These are phyloP conservation scores for Platanus orientalis DNA, from an alignment of 164 flowering plant genomes.

Conservation along the genomic window DNA sequence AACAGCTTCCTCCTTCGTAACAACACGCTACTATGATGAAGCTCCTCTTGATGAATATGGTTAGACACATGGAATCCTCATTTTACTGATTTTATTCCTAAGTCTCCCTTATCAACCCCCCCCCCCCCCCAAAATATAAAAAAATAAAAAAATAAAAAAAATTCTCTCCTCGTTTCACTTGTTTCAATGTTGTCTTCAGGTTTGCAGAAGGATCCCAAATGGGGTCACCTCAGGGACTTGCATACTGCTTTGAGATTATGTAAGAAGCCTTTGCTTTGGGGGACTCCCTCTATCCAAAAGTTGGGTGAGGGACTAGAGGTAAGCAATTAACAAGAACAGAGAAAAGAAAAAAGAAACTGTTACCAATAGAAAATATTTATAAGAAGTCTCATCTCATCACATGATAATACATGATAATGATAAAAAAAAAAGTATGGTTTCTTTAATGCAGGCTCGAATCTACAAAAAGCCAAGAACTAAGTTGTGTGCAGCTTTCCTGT, in stretches of 20 bases:
- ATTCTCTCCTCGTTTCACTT: conserved; percentile 38
- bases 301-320: conserved; percentile 46
- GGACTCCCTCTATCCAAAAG: conserved; percentile 24
- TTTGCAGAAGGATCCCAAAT: conserved; percentile 71
- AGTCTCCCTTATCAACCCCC: background rate
- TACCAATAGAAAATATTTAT: too few species aligned
- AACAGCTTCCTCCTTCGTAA: conserved; percentile 48
- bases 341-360: background rate
- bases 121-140: too few species aligned
- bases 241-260: conserved; percentile 66
- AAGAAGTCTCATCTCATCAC: too few species aligned
- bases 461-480: conserved; percentile 37
- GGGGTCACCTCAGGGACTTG: conserved; percentile 78
- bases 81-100: background rate
- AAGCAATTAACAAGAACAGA: conserved; percentile 3
- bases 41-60: conserved; percentile 89
- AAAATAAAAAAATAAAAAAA: too few species aligned
- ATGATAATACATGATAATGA: too few species aligned
- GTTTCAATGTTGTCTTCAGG: conserved; percentile 30
- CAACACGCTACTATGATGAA: conserved; percentile 80
- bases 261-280: conserved; percentile 73
- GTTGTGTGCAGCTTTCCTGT: conserved; percentile 75
- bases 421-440: too few species aligned
- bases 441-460: conserved; percentile 37
- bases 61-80: conserved; percentile 9